A percentile compares a stretch with the other conserved stretches of the same genome.
phyloP scores from a whole-genome alignment of 495 filamentous ascomycete genomes.

The Xylaria acuta region DNA sequence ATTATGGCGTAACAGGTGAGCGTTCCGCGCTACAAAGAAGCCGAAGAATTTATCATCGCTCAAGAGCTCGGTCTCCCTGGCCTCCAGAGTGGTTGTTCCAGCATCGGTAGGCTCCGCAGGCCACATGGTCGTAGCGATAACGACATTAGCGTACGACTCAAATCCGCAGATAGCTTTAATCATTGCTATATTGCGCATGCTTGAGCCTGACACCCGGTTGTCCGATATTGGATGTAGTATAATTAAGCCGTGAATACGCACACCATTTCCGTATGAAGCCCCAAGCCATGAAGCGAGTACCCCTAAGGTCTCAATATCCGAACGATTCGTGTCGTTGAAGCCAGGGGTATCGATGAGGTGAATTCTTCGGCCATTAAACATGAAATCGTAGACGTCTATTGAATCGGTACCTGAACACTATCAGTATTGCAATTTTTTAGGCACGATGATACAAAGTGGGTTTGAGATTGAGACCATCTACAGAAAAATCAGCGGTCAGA shows the following conservation, averaged over 20 bases:
- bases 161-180: conserved; percentile 38
- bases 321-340: conserved; percentile 48
- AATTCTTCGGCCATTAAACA: conserved; percentile 22
- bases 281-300: conserved; percentile 43
- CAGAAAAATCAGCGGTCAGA: neutral
- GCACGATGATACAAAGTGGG: neutral
- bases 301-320: conserved; percentile 47
- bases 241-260: conserved; percentile 20
- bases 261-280: conserved; percentile 24
- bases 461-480: neutral
- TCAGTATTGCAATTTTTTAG: neutral
- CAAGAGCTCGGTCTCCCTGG: neutral
- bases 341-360: conserved; percentile 54
- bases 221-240: conserved; percentile 43
- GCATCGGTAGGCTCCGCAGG: neutral
- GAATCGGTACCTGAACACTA: neutral
- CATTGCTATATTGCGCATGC: conserved; percentile 37
- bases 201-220: conserved; percentile 44
- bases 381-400: conserved; percentile 1
- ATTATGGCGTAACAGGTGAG: neutral
- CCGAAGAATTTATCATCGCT: neutral
- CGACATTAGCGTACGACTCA: conserved; percentile 27
- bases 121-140: conserved; percentile 38
- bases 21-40: neutral
- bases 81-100: neutral